Evolutionary conservation across 1,139 yeast genomes (phyloP).

Genomic region (Debaryomyces coudertii): DNA sequence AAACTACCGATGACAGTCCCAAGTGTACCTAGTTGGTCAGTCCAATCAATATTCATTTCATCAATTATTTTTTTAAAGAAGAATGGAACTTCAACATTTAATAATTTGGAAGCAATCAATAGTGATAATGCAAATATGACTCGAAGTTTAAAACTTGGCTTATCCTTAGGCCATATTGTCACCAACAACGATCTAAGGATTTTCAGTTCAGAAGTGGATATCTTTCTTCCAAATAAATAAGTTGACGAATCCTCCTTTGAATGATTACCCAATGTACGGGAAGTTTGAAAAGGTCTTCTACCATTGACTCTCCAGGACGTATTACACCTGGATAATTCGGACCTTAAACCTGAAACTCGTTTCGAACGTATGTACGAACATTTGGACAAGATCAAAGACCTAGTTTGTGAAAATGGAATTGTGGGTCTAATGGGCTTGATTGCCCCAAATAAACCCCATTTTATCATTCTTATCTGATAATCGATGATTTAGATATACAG

Average conservation of each 20-base stretch:
- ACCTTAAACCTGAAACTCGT: neutral
- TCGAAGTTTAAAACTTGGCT: slow-evolving; percentile 68
- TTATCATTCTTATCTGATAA: slow-evolving; percentile 10
- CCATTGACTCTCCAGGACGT: neutral
- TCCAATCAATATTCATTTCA: slow-evolving; percentile 91
- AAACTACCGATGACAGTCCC: slow-evolving; percentile 70
- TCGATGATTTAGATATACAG: slow-evolving; percentile 1
- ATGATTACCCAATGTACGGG: neutral
- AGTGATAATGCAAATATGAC: slow-evolving; percentile 76
- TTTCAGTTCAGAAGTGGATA: slow-evolving; percentile 55
- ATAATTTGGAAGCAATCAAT: slow-evolving; percentile 75
- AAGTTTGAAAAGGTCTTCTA: neutral
- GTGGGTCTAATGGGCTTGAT: neutral
- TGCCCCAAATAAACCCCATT: slow-evolving; percentile 5
- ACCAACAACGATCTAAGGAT: slow-evolving; percentile 65
- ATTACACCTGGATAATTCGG: neutral
- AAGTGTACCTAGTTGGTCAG: slow-evolving; percentile 59
- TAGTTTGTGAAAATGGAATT: slow-evolving; percentile 3
- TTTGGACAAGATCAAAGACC: slow-evolving; percentile 1
- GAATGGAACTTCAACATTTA: slow-evolving; percentile 95
- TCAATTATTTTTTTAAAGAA: slow-evolving; percentile 89
- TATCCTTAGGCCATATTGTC: slow-evolving; percentile 90
- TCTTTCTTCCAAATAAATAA: slow-evolving; percentile 28
- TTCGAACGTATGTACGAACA: neutral
- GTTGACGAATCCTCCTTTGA: slow-evolving; percentile 2